Evolutionary conservation across 257 asterid species (phyloP), one percentile per base, ranked within the genome.

Genomic region (Linderniella brevidens): DNA sequence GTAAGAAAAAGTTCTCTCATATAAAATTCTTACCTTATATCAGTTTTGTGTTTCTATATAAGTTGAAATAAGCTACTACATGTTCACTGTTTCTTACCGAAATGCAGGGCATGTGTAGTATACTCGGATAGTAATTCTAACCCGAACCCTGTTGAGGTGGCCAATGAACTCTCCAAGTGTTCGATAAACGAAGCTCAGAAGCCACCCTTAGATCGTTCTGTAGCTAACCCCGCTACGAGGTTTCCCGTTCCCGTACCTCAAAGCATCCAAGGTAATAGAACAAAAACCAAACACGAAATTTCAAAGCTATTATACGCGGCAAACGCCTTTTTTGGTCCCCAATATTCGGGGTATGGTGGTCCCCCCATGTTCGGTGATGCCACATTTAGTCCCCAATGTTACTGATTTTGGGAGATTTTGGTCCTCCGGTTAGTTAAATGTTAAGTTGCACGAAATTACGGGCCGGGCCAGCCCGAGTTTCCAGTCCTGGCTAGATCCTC

Each of bases 181-280:
- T 70, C 78, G 48, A 69, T 90, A 41, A 77, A 73, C 58, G 94
- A 79, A 65, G 75, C 45, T 17, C 94, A 77, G 74, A 81, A 52
- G 76, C 67, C 72, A 8, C 76, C 50, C 13, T 51, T 51, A 17
- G 86, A 81, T 43, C 69, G 74, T 50, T 56, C 60, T 58, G 73
- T 83, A 12, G 61, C 63, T 19, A 63, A 68, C 55, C 86, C 93
- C 48, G 54, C 67, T 65, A 51, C 82, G 32, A 70, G 86, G 58
- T 79, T 74, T 56, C 98, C 98, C 49, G 60, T 77, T 60, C 96
- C 86, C 59, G 79, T 73, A 56, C 87, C 99, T 58, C 32, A 25
- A 2, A 79, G 50, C 56, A 72, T 69, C 62, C 95, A 86, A 71
- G 99, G 99, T 85, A 11, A 13, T 44, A 13, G 4, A 13, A 44